These are phyloP conservation scores for Pythium guiyangense DNA, from an alignment of 352 stramenopile genomes.

Conservation along the genomic window DNA sequence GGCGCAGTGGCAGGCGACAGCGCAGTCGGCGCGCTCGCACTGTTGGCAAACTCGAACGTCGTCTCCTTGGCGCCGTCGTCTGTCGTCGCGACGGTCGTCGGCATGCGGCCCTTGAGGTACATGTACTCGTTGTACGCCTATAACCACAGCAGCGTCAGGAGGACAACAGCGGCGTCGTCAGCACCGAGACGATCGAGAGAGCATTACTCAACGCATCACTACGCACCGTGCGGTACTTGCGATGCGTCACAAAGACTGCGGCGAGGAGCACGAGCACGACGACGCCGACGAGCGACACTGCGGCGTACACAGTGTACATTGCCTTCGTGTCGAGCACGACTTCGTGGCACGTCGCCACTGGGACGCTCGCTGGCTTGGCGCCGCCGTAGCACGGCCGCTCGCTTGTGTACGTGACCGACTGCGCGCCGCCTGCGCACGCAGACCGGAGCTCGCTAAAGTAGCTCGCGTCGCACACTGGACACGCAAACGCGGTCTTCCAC, in stretches of 20 bases:
- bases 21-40: constrained; percentile 29
- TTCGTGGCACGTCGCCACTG: constrained; percentile 58
- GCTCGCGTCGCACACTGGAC: constrained; percentile 51
- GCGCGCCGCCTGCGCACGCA: constrained; percentile 46
- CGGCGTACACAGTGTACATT: constrained; percentile 71
- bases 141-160: background rate
- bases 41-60: constrained; percentile 71
- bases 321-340: constrained; percentile 67
- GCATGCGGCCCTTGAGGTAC: constrained; percentile 77
- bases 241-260: constrained; percentile 60
- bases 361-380: constrained; percentile 27
- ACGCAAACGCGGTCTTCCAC: constrained; percentile 69
- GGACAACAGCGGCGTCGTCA: background rate
- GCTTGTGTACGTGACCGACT: constrained; percentile 53
- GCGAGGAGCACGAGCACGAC: constrained; percentile 68
- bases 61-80: constrained; percentile 65
- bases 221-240: constrained; percentile 67
- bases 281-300: constrained; percentile 52
- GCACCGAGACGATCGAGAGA: background rate
- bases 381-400: constrained; percentile 63
- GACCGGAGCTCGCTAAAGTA: constrained; percentile 67
- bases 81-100: constrained; percentile 42
- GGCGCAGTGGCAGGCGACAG: constrained; percentile 12
- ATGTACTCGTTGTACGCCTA: constrained; percentile 77
- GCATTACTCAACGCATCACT: background rate